phyloP scores from a whole-genome alignment of 1,284 basidiomycete genomes.

The Tilletia caries region DNA sequence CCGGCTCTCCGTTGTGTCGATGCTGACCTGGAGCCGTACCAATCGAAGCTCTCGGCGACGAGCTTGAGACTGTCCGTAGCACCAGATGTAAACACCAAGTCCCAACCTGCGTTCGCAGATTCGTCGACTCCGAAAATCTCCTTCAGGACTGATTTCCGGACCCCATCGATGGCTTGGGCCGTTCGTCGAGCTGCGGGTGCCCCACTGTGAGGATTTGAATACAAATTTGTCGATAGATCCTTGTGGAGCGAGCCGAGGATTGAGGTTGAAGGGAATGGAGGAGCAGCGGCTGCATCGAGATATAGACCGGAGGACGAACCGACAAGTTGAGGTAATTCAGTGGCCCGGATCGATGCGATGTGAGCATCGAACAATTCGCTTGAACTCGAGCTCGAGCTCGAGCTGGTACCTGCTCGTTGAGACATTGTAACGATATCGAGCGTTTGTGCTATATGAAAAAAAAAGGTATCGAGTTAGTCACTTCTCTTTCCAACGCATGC shows the following conservation, averaged over 20 bases:
- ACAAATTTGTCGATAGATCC: conserved; percentile 32
- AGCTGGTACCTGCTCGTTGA: not conserved
- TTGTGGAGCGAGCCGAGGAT: conserved; percentile 27
- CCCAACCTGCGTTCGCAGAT: conserved; percentile 23
- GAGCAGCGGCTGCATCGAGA: conserved; percentile 50
- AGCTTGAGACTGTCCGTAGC: conserved; percentile 36
- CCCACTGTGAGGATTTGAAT: conserved; percentile 51
- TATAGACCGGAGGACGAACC: conserved; percentile 22
- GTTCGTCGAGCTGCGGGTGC: conserved; percentile 41
- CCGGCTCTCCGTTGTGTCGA: conserved; percentile 1
- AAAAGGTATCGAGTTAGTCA: too few relatives aligned
- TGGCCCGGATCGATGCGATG: not conserved
- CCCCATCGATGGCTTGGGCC: conserved; percentile 29
- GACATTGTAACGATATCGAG: too few relatives aligned
- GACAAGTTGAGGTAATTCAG: not conserved
- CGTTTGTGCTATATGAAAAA: too few relatives aligned
- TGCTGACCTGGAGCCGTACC: not conserved
- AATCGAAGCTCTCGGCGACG: conserved; percentile 35
- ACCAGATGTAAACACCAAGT: conserved; percentile 37
- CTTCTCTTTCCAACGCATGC: too few relatives aligned
- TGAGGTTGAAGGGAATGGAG: conserved; percentile 38
- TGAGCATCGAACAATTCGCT: not conserved
- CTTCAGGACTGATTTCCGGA: conserved; percentile 35
- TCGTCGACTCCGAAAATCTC: conserved; percentile 43
- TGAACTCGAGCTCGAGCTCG: not conserved